These are phyloP conservation scores for Umbellularia californica DNA, from an alignment of 164 flowering plant species.

Conservation along the genomic window DNA sequence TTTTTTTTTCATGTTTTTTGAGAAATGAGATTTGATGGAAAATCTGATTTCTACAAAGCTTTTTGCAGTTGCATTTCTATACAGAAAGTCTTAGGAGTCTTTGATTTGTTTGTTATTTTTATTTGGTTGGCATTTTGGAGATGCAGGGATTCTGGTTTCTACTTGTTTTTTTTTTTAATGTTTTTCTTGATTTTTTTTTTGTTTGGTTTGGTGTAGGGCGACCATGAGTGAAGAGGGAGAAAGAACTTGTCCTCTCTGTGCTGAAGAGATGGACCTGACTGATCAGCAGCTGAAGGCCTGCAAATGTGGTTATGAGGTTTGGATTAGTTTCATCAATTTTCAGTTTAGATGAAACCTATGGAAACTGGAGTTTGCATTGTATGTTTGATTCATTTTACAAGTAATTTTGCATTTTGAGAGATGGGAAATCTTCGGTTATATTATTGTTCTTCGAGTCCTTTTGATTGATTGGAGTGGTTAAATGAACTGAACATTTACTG, in stretches of 20 bases:
- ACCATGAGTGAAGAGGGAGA: slow-evolving; percentile 86
- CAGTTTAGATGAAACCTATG: background rate
- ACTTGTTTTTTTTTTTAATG: no score
- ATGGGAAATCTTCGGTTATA: background rate
- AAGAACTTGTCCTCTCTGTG: slow-evolving; percentile 86
- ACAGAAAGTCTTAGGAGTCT: background rate
- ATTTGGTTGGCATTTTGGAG: no score
- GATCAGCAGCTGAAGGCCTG: slow-evolving; percentile 96
- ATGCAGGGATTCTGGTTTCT: no score
- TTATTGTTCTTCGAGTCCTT: no score
- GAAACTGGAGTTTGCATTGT: background rate
- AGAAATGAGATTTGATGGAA: background rate
- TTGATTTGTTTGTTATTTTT: no score
- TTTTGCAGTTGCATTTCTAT: no score
- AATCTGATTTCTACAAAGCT: no score
- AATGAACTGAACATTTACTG: no score
- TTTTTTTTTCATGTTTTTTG: background rate
- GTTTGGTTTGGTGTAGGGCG: slow-evolving; percentile 23
- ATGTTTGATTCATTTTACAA: no score
- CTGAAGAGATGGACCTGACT: slow-evolving; percentile 97
- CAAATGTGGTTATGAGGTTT: slow-evolving; percentile 96
- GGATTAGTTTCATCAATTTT: background rate
- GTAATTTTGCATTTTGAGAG: background rate
- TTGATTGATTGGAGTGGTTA: no score
- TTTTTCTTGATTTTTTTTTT: background rate